Percentiles rank a stretch among this genome's conserved stretches.
These are phyloP conservation scores for Trypanosoma scelopori DNA, from an alignment of 208 protist genomes.

Conservation along the genomic window DNA sequence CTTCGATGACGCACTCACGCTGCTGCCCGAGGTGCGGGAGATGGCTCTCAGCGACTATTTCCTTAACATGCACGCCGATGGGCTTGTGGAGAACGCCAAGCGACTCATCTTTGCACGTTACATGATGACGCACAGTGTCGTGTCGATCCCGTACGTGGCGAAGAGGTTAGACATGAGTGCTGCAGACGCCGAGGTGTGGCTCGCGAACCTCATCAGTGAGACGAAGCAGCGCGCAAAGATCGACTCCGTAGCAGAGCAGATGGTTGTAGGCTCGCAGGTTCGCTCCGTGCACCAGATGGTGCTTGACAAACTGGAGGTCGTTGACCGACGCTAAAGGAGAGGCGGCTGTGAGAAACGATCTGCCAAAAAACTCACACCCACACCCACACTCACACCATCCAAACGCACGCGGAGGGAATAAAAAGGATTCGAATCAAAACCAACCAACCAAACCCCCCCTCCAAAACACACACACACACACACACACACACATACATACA, in stretches of 20 bases:
- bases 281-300: conserved; percentile 71
- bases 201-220: conserved; percentile 90
- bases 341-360: not conserved
- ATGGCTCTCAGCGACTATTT: conserved; percentile 83
- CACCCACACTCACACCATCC: not conserved
- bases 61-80: conserved; percentile 67
- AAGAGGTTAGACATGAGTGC: conserved; percentile 67
- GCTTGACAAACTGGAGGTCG: conserved; percentile 74
- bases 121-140: conserved; percentile 81
- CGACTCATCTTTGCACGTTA: conserved; percentile 87
- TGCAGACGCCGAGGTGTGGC: conserved; percentile 86
- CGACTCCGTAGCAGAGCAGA: conserved; percentile 86
- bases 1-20: conserved; percentile 78
- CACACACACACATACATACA: no score
- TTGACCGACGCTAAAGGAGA: conserved; percentile 22
- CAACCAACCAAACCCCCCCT: conserved; percentile 3
- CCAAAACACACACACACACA: no score
- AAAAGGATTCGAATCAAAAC: not conserved
- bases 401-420: no score
- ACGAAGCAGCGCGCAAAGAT: conserved; percentile 91
- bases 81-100: conserved; percentile 73
- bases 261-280: conserved; percentile 76
- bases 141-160: conserved; percentile 86
- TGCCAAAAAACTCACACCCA: not conserved
- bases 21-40: conserved; percentile 67